These are phyloP conservation scores for Sporothrix variecibatus DNA, from an alignment of 2,329 filamentous ascomycete genomes.

Conservation along the genomic window DNA sequence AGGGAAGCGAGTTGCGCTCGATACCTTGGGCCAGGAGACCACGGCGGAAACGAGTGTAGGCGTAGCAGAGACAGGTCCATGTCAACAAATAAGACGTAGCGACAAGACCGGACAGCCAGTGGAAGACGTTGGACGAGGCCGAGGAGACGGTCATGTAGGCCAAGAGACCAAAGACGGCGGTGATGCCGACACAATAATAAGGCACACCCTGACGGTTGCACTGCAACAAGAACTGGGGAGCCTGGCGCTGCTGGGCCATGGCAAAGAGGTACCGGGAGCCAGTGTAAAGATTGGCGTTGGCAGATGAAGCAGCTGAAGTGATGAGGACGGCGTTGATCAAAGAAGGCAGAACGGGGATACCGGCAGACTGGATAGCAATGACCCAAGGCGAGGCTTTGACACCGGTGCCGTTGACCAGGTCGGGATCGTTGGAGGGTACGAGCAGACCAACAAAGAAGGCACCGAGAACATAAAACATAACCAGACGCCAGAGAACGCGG, in stretches of 20 bases:
- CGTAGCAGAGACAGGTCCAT: slow-evolving; percentile 66
- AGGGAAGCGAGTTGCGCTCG: slow-evolving; percentile 63
- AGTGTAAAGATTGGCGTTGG: slow-evolving; percentile 64
- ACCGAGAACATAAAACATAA: slow-evolving; percentile 38
- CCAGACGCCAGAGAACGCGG: slow-evolving; percentile 40
- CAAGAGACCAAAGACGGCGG: slow-evolving; percentile 62
- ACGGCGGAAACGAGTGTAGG: slow-evolving; percentile 68
- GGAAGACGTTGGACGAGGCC: slow-evolving; percentile 33
- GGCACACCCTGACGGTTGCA: slow-evolving; percentile 55
- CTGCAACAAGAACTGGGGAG: slow-evolving; percentile 57
- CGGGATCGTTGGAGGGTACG: slow-evolving; percentile 35
- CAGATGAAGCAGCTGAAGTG: slow-evolving; percentile 68
- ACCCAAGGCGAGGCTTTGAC: slow-evolving; percentile 60
- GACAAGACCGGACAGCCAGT: slow-evolving; percentile 38
- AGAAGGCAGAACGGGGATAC: slow-evolving; percentile 66
- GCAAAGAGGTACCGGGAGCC: slow-evolving; percentile 62
- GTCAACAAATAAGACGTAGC: slow-evolving; percentile 70
- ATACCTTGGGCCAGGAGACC: slow-evolving; percentile 66
- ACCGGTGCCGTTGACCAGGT: slow-evolving; percentile 36
- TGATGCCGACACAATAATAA: slow-evolving; percentile 57
- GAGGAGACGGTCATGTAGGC: slow-evolving; percentile 64
- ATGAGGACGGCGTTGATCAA: slow-evolving; percentile 77
- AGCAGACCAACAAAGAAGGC: slow-evolving; percentile 38
- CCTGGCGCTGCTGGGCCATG: slow-evolving; percentile 59
- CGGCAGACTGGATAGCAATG: slow-evolving; percentile 70